These are phyloP conservation scores for Phytophthora megakarya DNA, from an alignment of 352 stramenopile species.

Conservation along the genomic window DNA sequence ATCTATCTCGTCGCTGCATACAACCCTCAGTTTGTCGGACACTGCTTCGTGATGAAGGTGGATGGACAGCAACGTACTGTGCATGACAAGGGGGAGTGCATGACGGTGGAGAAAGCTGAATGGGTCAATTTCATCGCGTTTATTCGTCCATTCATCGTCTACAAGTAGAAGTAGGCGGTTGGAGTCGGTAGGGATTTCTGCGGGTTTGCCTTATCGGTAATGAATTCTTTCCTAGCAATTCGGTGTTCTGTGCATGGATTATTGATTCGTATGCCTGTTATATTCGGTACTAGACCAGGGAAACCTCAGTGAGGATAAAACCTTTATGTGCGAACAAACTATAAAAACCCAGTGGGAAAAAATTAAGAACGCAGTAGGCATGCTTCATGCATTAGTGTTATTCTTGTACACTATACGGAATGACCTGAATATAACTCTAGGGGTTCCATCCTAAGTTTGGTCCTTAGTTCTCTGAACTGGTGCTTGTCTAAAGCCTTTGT, in stretches of 20 bases:
- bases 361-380: no score
- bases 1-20: slow-evolving; percentile 8
- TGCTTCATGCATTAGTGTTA: slow-evolving; percentile 8
- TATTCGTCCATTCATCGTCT: slow-evolving; percentile 7
- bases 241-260: slow-evolving; percentile 7
- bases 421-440: neutral
- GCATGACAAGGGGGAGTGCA: no score
- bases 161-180: slow-evolving; percentile 7
- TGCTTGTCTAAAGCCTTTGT: slow-evolving; percentile 6
- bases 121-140: slow-evolving; percentile 5
- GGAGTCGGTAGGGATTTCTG: slow-evolving; percentile 8
- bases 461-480: slow-evolving; percentile 8
- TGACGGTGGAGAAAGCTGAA: no score
- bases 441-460: neutral
- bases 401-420: neutral
- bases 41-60: no score
- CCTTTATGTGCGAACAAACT: slow-evolving; percentile 11
- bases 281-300: slow-evolving; percentile 12
- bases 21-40: slow-evolving; percentile 10
- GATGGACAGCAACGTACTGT: no score
- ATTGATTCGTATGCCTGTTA: neutral
- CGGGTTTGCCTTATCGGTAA: slow-evolving; percentile 11
- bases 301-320: slow-evolving; percentile 15
- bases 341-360: slow-evolving; percentile 7
- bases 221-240: slow-evolving; percentile 19